A percentile compares a stretch with the other conserved stretches of the same genome.
Conservation (phyloP, 371 early-diverging fungal species). For the Mucor saturninus region DNA sequence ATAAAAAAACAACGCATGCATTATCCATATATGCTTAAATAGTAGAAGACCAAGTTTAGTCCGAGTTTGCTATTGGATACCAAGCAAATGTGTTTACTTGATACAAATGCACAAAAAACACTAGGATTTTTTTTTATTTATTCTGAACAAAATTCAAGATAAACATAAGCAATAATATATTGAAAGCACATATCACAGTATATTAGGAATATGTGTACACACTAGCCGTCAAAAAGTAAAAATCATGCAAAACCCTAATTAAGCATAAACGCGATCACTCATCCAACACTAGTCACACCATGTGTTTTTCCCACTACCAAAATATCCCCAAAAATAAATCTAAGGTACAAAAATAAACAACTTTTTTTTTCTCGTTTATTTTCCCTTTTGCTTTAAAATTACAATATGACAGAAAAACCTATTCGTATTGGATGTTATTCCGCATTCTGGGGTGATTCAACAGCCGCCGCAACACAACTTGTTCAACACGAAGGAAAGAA, state of each 20-base stretch:
- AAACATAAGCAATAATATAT: no score
- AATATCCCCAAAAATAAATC: background rate
- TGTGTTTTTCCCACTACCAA: slow-evolving; percentile 30
- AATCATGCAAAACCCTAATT: slow-evolving; percentile 1
- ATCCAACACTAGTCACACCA: slow-evolving; percentile 18
- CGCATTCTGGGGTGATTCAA: slow-evolving; percentile 78
- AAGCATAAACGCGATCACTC: slow-evolving; percentile 1
- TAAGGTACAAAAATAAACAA: slow-evolving; percentile 6
- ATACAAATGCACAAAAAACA: no score
- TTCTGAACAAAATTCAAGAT: no score
- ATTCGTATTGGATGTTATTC: slow-evolving; percentile 75
- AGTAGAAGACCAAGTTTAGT: no score
- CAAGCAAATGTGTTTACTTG: no score
- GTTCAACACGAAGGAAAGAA: slow-evolving; percentile 67
- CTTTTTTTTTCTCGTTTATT: slow-evolving; percentile 2
- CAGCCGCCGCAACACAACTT: slow-evolving; percentile 73
- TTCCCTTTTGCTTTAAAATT: background rate
- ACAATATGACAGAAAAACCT: slow-evolving; percentile 28
- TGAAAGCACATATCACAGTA: no score
- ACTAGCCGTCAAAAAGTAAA: no score
- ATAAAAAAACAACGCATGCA: no score
- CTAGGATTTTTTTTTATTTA: no score
- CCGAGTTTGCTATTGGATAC: no score
- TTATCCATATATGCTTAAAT: no score
- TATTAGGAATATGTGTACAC: no score